Evolutionary conservation across 305 asterid genomes (phyloP), one percentile per base, ranked within the genome.

Genomic region (Fraxinus ornus): DNA sequence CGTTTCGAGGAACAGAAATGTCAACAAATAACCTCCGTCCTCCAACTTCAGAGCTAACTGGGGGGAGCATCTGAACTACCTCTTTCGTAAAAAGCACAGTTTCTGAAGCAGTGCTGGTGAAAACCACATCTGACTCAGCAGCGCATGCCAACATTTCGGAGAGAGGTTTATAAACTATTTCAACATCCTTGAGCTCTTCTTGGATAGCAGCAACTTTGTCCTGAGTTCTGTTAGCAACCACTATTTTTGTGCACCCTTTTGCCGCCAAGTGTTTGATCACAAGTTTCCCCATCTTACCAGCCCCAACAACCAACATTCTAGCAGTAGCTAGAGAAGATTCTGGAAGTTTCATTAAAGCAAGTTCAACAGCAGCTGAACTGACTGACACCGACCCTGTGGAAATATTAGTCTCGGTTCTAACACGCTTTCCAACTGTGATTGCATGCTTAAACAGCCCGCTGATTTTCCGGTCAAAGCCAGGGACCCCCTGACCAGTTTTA

Each of bases 351-450:
- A 88, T 82, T 82, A 89, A 79, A 33, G 98, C 97, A 79, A 95
- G 98, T 89, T 95, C 98, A 49, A 95, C 99, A 39, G 98, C 94
- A 47, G 99, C 99, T 37, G 99, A 94, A 84, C 99, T 94, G 82
- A 95, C 98, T 4, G 99, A 95, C 24, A 95, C 97, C 0, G 99
- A 91, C 19, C 98, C 99, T 2, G 92, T 83, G 57, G 99, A 89
- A 79, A 93, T 95, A 80, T 44, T 92, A 77, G 98, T 95, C 84
- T 95, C 97, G 19, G 97, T 88, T 84, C 99, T 90, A 39, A 95
- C 98, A 19, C 99, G 91, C 87, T 95, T 95, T 41, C 99, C 99
- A 30, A 91, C 98, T 0, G 93, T 93, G 78, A 92, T 93, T 22
- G 97, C 98, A 39, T 90, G 97, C 88, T 94, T 92, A 81, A 95